phyloP scores from a whole-genome alignment of 2,329 filamentous ascomycete genomes.

The Ramichloridium luteum region DNA sequence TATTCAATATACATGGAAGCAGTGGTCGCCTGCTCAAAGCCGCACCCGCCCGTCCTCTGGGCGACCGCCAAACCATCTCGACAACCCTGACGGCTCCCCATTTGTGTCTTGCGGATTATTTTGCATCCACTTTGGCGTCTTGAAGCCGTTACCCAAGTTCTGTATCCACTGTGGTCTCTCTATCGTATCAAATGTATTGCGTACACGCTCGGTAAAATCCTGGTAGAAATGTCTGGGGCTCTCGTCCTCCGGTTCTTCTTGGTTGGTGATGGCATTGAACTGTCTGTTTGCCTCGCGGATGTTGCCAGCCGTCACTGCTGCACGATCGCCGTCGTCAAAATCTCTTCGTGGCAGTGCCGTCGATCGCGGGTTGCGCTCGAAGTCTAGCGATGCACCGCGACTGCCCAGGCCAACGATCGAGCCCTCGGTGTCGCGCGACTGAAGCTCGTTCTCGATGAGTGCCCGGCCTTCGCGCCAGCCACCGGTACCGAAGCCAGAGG shows the following conservation, averaged over 20 bases:
- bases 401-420: slow-evolving; percentile 26
- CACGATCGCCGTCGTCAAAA: neutral
- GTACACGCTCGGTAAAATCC: slow-evolving; percentile 70
- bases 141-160: slow-evolving; percentile 56
- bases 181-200: slow-evolving; percentile 80
- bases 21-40: no score
- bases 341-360: slow-evolving; percentile 2
- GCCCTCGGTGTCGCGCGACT: slow-evolving; percentile 27
- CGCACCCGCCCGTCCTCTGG: slow-evolving; percentile 21
- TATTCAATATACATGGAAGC: no score
- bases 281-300: slow-evolving; percentile 18
- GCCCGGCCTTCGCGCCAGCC: slow-evolving; percentile 87
- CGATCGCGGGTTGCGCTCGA: slow-evolving; percentile 12
- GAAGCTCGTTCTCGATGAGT: slow-evolving; percentile 70
- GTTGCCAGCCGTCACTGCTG: slow-evolving; percentile 1
- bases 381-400: slow-evolving; percentile 18
- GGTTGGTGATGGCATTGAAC: slow-evolving; percentile 22
- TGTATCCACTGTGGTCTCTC: slow-evolving; percentile 65
- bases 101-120: slow-evolving; percentile 30
- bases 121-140: slow-evolving; percentile 71
- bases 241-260: slow-evolving; percentile 53
- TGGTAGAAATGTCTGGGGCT: slow-evolving; percentile 56
- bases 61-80: slow-evolving; percentile 24
- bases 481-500: slow-evolving; percentile 58
- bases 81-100: slow-evolving; percentile 14